Evolutionary conservation across 305 asterid genomes (phyloP), one percentile per base, ranked within the genome.

Genomic region (Fraxinus platypoda): DNA sequence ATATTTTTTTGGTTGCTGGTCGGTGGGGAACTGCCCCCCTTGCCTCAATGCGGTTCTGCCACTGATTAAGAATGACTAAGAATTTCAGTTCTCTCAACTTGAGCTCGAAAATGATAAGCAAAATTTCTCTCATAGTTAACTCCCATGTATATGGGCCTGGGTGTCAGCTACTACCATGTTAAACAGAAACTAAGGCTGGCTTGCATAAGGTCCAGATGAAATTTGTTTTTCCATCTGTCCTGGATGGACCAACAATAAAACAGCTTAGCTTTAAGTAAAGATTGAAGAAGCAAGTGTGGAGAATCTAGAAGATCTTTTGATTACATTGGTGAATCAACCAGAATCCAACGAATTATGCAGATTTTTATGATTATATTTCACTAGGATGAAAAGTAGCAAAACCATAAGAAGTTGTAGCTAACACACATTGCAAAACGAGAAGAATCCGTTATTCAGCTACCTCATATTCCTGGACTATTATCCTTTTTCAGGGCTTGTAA

Each of bases 391-490:
- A 71, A 31, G 76, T 71, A 70, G 23, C 23, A 31, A 2, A 71
- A 4, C 43, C 46, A 15, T 30, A 31, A 23, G 23, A 12, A 13
- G 25, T 70, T 70, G 41, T 13, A 71, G 75, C 9, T 31, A 31
- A 31, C 35, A 68, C 34, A 28, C 17, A 11, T 68, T 26, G 37
- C 35, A 72, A 28, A 49, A 81, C 72, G 54, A 30, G 80, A 46
- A 57, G 78, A 59, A 41, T 25, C 15, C 76, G 33, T 26, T 15
- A 59, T 68, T 74, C 66, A 30, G 52, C 41, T 77, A 66, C 73
- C 77, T 64, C 43, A 71, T 21, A 43, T 43, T 80, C 75, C 33
- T 85, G 75, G 80, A 37, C 6, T 83, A 62, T 64, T 57, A 79
- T 76, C 74, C 54, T 80, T 74, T 80, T 71, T 21, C 43, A 66